These are phyloP conservation scores for Stagonosporopsis cucurbitacearum DNA, from an alignment of 2,329 filamentous ascomycete genomes.

Conservation along the genomic window DNA sequence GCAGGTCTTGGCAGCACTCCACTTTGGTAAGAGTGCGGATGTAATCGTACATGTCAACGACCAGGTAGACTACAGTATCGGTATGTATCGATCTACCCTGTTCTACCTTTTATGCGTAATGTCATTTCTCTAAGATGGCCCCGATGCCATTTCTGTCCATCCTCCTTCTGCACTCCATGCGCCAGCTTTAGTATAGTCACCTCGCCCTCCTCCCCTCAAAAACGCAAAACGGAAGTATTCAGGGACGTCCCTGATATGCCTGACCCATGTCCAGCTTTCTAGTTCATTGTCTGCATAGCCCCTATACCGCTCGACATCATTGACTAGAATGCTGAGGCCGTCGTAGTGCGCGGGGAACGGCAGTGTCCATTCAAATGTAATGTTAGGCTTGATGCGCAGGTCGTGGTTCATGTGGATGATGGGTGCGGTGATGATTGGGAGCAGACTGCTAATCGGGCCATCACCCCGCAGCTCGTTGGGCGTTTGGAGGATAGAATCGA, in stretches of 20 bases:
- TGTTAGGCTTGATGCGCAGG: constrained; percentile 56
- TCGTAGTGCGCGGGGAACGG: constrained; percentile 64
- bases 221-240: constrained; percentile 83
- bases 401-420: constrained; percentile 55
- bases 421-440: constrained; percentile 57
- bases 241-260: constrained; percentile 56
- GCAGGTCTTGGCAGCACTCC: not conserved
- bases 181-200: constrained; percentile 79
- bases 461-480: constrained; percentile 69
- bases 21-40: not conserved
- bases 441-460: constrained; percentile 60
- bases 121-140: constrained; percentile 57
- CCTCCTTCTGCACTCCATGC: constrained; percentile 68
- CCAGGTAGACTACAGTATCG: not conserved
- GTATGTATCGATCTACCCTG: not conserved
- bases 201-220: constrained; percentile 68
- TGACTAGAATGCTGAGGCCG: constrained; percentile 80
- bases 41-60: not conserved
- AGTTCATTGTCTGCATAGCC: constrained; percentile 52
- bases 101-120: not conserved
- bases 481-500: constrained; percentile 86
- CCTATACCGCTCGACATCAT: constrained; percentile 79
- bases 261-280: constrained; percentile 64
- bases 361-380: constrained; percentile 67
- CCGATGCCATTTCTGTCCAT: constrained; percentile 71